Evolutionary conservation across 2,329 filamentous ascomycete genomes (phyloP).

Genomic region (Huntiella omanensis): DNA sequence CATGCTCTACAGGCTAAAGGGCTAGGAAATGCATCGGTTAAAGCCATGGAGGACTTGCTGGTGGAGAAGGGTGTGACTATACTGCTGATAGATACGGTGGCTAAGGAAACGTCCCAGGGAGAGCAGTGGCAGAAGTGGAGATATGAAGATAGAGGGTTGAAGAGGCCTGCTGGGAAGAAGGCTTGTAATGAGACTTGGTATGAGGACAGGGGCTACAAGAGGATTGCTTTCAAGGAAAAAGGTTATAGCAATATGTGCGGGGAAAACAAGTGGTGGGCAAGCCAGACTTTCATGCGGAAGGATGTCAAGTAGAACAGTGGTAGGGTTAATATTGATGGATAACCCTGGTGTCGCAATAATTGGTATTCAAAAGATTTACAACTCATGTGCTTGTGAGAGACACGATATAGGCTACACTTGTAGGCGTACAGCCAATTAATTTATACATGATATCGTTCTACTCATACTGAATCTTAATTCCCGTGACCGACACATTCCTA

Average conservation of each 20-base stretch:
- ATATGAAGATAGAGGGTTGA: slow-evolving; percentile 16
- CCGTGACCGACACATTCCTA: too few relatives aligned
- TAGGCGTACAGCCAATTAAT: not conserved
- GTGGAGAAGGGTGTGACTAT: slow-evolving; percentile 17
- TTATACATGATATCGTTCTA: not conserved
- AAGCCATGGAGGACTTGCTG: slow-evolving; percentile 18
- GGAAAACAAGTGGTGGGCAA: slow-evolving; percentile 3
- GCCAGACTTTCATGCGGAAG: slow-evolving; percentile 15
- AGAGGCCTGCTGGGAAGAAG: slow-evolving; percentile 13
- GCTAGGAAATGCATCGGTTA: slow-evolving; percentile 21
- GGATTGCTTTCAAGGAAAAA: slow-evolving; percentile 11
- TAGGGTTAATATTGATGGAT: not conserved
- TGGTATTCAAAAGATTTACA: not conserved
- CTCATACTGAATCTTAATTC: too few relatives aligned
- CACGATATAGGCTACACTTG: not conserved
- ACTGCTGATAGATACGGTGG: slow-evolving; percentile 20
- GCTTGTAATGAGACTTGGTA: slow-evolving; percentile 18
- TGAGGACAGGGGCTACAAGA: slow-evolving; percentile 15
- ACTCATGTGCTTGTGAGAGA: not conserved
- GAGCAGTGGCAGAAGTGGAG: slow-evolving; percentile 14
- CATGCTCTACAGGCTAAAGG: slow-evolving; percentile 20
- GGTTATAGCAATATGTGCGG: slow-evolving; percentile 13
- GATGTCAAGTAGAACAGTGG: slow-evolving; percentile 1
- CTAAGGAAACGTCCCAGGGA: slow-evolving; percentile 16
- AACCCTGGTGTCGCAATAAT: too few relatives aligned